phyloP scores from a whole-genome alignment of 768 basidiomycete genomes.

The Termitomyces titanicus region DNA sequence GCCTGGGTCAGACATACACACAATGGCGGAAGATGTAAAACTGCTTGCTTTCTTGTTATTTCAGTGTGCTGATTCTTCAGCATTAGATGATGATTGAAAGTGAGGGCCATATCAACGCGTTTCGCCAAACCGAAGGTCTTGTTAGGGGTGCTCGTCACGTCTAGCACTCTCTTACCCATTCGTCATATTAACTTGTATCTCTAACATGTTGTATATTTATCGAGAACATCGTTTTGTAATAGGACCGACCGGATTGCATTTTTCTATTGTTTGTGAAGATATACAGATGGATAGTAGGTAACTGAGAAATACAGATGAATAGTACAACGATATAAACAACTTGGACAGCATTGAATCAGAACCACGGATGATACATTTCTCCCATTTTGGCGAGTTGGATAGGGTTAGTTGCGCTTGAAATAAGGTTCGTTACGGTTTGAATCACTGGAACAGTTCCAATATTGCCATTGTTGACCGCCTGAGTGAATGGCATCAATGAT shows the following conservation, averaged over 20 bases:
- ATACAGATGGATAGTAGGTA: not conserved
- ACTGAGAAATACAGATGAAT: constrained; percentile 2
- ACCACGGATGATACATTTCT: constrained; percentile 86
- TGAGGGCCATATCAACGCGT: constrained; percentile 60
- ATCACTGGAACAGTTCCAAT: constrained; percentile 53
- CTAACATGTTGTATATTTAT: not conserved
- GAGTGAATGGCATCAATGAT: constrained; percentile 23
- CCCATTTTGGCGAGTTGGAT: constrained; percentile 81
- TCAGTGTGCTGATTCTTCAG: not conserved
- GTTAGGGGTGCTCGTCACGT: constrained; percentile 40
- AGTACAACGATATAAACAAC: constrained; percentile 6
- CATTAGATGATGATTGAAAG: constrained; percentile 74
- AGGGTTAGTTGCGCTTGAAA: constrained; percentile 85
- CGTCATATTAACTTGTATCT: not conserved
- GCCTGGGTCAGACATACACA: constrained; percentile 79
- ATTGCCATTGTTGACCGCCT: constrained; percentile 32
- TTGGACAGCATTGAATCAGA: constrained; percentile 35
- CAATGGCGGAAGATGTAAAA: constrained; percentile 89
- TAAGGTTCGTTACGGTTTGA: constrained; percentile 78
- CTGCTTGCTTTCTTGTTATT: not conserved
- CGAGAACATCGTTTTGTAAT: not conserved
- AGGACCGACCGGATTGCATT: not conserved
- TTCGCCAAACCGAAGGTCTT: constrained; percentile 75
- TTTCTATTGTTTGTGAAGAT: not conserved
- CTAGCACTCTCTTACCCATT: constrained; percentile 4